Base-by-base conservation (phyloP, 192 early-diverging fungal genomes). In the Coemansia sp. region DNA sequence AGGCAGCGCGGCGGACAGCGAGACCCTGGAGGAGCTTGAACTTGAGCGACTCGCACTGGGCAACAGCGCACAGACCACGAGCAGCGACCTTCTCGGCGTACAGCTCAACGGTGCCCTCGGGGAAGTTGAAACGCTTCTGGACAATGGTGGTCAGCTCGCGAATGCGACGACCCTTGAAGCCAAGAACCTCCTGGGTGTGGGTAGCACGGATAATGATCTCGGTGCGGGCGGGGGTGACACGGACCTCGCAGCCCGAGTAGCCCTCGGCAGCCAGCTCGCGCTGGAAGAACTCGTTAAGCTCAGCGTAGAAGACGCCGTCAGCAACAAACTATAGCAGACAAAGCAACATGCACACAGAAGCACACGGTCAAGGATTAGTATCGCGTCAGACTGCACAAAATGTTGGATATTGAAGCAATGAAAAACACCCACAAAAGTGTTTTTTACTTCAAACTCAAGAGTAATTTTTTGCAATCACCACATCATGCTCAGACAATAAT, bases 221-320 rank as follows among this genome's bases (percentile, higher is more conserved):
- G 72, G 96, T 99, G 76, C 94, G 94, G 66, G 95, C 92, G 60
- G 96, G 96, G 76, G 96, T 99, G 50, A 99, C 96, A 75, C 96
- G 95, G 83, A 99, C 95, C 87, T 99, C 96, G 76, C 96, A 95
- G 82, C 96, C 96, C 69, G 96, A 93, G 90, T 99, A 99, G 86
- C 96, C 96, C 80, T 99, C 94, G 81, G 88, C 88, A 74, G 94
- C 91, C 73, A 99, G 89, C 86, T 96, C 94, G 80, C 95, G 94
- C 82, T 92, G 91, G 85, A 99, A 92, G 89, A 96, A 96, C 87
- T 96, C 94, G 91, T 99, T 99, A 83, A 99, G 91, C 86, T 99
- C 97, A 85, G 97, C 95, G 90, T 95, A 97, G 89, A 99, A 99
- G 63, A 99, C 95, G 93, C 97, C 97, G 87, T 99, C 97, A 84